Base-by-base conservation (phyloP, 1,139 yeast genomes). In the Arxiozyma heterogenica region DNA sequence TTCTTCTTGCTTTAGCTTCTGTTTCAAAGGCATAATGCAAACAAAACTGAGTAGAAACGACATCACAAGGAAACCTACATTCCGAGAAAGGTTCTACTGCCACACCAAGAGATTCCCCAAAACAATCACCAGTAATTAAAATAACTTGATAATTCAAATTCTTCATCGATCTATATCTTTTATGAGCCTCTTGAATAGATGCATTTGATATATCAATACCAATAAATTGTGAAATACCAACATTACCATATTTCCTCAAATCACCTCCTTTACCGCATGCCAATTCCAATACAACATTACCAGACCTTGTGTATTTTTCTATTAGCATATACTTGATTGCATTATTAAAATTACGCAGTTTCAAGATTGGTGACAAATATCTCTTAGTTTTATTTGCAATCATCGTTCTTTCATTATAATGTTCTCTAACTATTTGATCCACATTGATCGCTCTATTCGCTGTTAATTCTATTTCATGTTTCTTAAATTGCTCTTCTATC, bases 241-340 rank as follows among this genome's bases (percentile, higher is more conserved):
- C 85, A 62, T 82, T 82, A 54, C 83, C 87, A 83, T 96, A 91
- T 70, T 93, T 93, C 64, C 86, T 81, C 64, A 94, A 73, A 71
- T 93, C 99, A 21, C 99, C 99, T 49, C 99, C 99, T 69, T 93
- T 94, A 18, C 99, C 99, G 71, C 98, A 93, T 23, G 97, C 96
- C 54, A 93, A 71, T 65, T 93, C 99, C 44, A 93, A 73, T 1
- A 86, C 88, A 18, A 77, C 75, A 41, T 79, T 80, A 1, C 76
- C 74, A 9, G 74, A 74, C 25, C 71, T 72, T 52, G 84, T 81
- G 69, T 76, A 83, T 60, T 84, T 84, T 53, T 86, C 84, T 53
- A 93, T 81, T n/a, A 93, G 72, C 62, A 90, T 86, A 64, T 88
- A 86, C 69, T 93, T 93, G 65, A 93, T 85, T 59, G 93, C 88